Conservation (phyloP, 768 basidiomycete species). For the Boletus insuetus region DNA sequence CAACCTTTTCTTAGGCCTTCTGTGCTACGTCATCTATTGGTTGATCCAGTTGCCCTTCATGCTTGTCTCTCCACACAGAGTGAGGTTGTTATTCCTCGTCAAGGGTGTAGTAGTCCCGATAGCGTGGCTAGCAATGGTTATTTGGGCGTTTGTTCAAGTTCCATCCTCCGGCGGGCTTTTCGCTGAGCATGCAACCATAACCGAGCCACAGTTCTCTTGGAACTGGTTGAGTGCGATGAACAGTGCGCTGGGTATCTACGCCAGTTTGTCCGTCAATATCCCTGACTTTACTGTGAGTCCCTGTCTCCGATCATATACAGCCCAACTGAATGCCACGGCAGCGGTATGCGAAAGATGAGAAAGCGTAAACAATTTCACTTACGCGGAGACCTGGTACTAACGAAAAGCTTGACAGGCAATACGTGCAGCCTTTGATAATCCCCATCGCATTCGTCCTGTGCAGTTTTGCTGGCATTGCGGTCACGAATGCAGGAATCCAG, state of each 20-base stretch:
- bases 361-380: conserved; percentile 17
- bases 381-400: conserved; percentile 1
- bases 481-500: conserved; percentile 69
- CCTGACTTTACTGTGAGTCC: conserved; percentile 71
- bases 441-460: conserved; percentile 74
- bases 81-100: conserved; percentile 71
- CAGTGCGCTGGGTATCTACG: conserved; percentile 70
- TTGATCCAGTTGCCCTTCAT: conserved; percentile 73
- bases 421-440: conserved; percentile 71
- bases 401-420: conserved; percentile 47
- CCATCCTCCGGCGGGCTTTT: conserved; percentile 62
- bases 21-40: conserved; percentile 80
- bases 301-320: not conserved
- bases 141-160: conserved; percentile 74
- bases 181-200: conserved; percentile 40
- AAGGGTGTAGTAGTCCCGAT: conserved; percentile 66
- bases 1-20: conserved; percentile 44
- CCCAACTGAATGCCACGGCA: conserved; percentile 22
- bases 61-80: conserved; percentile 72
- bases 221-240: conserved; percentile 78
- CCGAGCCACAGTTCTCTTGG: conserved; percentile 63
- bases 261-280: conserved; percentile 75
- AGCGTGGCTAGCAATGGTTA: conserved; percentile 68
- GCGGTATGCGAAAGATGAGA: conserved; percentile 70
- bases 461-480: conserved; percentile 78